Base-by-base conservation (phyloP, 495 filamentous ascomycete genomes). In the Extremus antarcticus region DNA sequence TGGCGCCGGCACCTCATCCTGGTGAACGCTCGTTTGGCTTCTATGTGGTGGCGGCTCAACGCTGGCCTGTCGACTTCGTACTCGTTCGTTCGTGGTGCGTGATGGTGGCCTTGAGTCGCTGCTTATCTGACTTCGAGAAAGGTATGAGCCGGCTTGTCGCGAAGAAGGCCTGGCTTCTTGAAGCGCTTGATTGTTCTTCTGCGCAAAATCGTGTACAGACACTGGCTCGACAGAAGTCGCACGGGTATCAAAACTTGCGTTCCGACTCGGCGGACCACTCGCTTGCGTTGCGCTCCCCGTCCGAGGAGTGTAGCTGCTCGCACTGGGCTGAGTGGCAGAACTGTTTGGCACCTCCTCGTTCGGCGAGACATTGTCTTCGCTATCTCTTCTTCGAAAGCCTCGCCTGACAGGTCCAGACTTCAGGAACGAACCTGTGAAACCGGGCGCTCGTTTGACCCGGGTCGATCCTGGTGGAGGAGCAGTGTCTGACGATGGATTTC, bases 191-290 rank as follows among this genome's bases (percentile, higher is more conserved):
- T 24, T n/a, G 11, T 24, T 49, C 8, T 19, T 43, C 10, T 29
- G n/a, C 8, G 63, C 63, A 55, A 63, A 65, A 45, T 65, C 63
- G 43, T 65, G 56, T 16, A 58, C 57, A 7, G 60, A 54, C 0
- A 65, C 57, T 25, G 62, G 59, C 20, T 62, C 58, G 17, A 56
- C 56, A n/a, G 59, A 53, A 1, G 59, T 57, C 13, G 49, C 48
- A 25, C 54, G 39, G 13, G 29, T 48, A 43, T 51, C 56, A 32
- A 53, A 25, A 39, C 60, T 65, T n/a, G 48, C 57, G 48, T 35
- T 55, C n/a, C 53, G 23, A n/a, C 60, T 60, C 17, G 38, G 60
- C 0, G 32, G 47, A 15, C 45, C 39, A 29, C 56, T 40, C 17
- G 47, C 21, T 10, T 32, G 25, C 3, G 51, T 45, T 8, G 39